Evolutionary conservation across 179 eudicot species (phyloP), one percentile per base, ranked within the genome.

Genomic region (Beta lomatogona): DNA sequence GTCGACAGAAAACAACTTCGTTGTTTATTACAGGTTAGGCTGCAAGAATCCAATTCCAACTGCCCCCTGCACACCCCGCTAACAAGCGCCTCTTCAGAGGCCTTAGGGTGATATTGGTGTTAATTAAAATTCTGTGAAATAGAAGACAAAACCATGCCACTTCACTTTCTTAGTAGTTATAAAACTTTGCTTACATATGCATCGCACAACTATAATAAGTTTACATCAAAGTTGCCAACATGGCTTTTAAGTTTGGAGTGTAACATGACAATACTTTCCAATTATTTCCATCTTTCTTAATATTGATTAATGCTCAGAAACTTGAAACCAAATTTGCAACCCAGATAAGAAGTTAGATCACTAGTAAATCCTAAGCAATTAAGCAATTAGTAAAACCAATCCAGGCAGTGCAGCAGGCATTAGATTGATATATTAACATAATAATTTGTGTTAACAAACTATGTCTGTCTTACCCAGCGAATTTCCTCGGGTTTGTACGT

Each of bases 401-500:
- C 16, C 12, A 25, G 48, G 71, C 70, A 55, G 50, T 73, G 5
- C 52, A 41, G 7, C 54, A 36, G 48, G 18, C 45, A 63, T 12
- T 54, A 14, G 13, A 22, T 19, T 58, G 53, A 81, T 11, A 74
- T 36, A 71, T 60, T 65, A 8, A 66, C 25, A 75, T 21, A 66
- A 45, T 53, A 44, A 22, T 18, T 65, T 25, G 55, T 9, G 16
- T 66, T 41, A 71, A 83, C 60, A 77, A 61, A 19, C 54, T 70
- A 67, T 9, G 45, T 63, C 22, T 16, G 28, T 70, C 91, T 83
- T 84, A 94, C 98, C 97, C 97, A 94, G 77, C 95, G 89, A 81
- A 93, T 94, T 86, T 94, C 97, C 88, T 93, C 97, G 0, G 98
- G 98, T 88, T 93, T 94, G 84, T 82, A 94, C 60, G 86, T 77